Evolutionary conservation across 1,139 yeast genomes (phyloP).

Genomic region (Nadsonia commutata): DNA sequence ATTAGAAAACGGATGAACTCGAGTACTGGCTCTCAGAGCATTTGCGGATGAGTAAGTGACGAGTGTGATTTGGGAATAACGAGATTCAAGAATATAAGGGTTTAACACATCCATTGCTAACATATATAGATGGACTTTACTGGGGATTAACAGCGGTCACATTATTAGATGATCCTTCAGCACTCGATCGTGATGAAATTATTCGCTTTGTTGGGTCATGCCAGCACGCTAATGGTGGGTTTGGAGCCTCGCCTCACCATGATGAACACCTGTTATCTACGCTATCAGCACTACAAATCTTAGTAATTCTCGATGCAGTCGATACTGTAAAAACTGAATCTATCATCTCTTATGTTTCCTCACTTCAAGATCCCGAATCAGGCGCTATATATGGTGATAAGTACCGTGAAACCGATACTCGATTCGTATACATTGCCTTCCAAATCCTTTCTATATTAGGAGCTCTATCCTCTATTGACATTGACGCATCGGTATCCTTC

Average conservation of each 20-base stretch:
- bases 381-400: conserved; percentile 85
- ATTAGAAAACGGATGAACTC: conserved; percentile 34
- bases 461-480: conserved; percentile 42
- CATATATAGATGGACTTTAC: conserved; percentile 49
- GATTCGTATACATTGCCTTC: conserved; percentile 75
- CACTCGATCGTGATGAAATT: conserved; percentile 47
- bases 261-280: conserved; percentile 87
- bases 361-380: conserved; percentile 49
- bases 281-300: conserved; percentile 69
- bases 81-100: not conserved
- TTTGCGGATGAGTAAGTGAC: conserved; percentile 45
- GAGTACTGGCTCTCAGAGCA: conserved; percentile 91
- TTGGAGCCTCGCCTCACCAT: conserved; percentile 79
- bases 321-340: conserved; percentile 26
- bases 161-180: conserved; percentile 40
- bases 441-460: conserved; percentile 60
- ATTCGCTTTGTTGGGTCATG: conserved; percentile 56
- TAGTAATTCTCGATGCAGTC: conserved; percentile 50
- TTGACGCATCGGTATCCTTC: conserved; percentile 51
- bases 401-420: conserved; percentile 84
- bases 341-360: conserved; percentile 34
- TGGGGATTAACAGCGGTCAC: conserved; percentile 85
- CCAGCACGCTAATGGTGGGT: conserved; percentile 50
- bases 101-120: conserved; percentile 2
- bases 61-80: too few relatives aligned